These are phyloP conservation scores for Cardamine resedifolia DNA, from an alignment of 345 rosid species.

Conservation along the genomic window DNA sequence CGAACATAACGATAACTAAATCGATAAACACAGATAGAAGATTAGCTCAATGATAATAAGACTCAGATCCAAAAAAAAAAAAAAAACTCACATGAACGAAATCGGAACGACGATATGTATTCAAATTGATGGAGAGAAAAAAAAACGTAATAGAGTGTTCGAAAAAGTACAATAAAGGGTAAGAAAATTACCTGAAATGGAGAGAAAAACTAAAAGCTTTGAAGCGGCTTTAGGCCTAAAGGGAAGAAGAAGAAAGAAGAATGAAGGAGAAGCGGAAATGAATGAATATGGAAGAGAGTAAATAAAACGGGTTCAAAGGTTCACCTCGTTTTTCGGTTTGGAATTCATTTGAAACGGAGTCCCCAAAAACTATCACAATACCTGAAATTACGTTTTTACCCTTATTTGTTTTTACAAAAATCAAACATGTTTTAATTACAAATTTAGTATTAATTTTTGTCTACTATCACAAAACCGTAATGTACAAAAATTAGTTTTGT, in stretches of 20 bases:
- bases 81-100: neutral
- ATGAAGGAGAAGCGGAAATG: neutral
- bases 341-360: neutral
- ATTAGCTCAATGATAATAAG: neutral
- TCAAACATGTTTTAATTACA: neutral
- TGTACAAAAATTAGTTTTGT: neutral
- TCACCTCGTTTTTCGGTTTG: conserved; percentile 30
- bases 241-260: neutral
- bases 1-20: neutral
- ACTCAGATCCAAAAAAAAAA: conserved; percentile 16
- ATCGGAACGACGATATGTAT: neutral
- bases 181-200: neutral
- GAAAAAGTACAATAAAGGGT: neutral
- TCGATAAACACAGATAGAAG: neutral
- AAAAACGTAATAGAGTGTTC: neutral
- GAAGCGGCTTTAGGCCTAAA: neutral
- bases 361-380: neutral
- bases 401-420: neutral
- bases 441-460: no score
- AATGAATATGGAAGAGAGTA: conserved; percentile 2
- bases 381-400: neutral
- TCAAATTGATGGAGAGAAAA: neutral
- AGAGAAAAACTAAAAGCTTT: neutral
- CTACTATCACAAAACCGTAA: no score
- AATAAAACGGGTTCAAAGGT: conserved; percentile 36